Percentiles rank a stretch among this genome's conserved stretches.
These are phyloP conservation scores for Thalia dealbata DNA, from an alignment of 176 grass and related monocot species.

Conservation along the genomic window DNA sequence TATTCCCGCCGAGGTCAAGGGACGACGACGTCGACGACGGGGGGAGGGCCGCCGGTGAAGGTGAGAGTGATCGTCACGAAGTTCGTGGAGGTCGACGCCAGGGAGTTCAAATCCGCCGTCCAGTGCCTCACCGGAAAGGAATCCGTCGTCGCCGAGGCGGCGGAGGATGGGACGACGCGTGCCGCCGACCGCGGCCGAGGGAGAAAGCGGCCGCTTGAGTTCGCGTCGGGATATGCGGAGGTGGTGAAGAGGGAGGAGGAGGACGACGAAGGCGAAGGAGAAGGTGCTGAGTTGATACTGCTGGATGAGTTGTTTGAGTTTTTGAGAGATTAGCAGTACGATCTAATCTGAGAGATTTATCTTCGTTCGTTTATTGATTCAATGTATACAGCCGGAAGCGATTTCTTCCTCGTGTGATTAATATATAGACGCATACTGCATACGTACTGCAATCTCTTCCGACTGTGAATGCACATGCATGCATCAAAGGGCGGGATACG, in stretches of 20 bases:
- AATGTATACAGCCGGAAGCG: too few relatives aligned
- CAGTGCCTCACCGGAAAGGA: constrained; percentile 41
- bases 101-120: constrained; percentile 40
- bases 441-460: too few relatives aligned
- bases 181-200: too few relatives aligned
- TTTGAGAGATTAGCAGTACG: not conserved
- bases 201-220: not conserved
- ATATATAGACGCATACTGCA: too few relatives aligned
- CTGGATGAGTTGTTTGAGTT: not conserved
- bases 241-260: not conserved
- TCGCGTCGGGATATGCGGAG: too few relatives aligned
- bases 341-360: not conserved
- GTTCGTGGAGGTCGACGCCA: constrained; percentile 38
- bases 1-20: not conserved
- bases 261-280: not conserved
- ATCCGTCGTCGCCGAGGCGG: not conserved
- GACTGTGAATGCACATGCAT: too few relatives aligned
- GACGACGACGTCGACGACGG: not conserved
- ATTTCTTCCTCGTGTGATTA: too few relatives aligned
- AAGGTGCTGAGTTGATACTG: not conserved
- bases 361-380: not conserved
- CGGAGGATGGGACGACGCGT: not conserved
- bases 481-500: too few relatives aligned
- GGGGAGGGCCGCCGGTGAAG: not conserved
- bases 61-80: constrained; percentile 42